These are phyloP conservation scores for Balansia obtecta DNA, from an alignment of 2,329 filamentous ascomycete genomes.

Conservation along the genomic window DNA sequence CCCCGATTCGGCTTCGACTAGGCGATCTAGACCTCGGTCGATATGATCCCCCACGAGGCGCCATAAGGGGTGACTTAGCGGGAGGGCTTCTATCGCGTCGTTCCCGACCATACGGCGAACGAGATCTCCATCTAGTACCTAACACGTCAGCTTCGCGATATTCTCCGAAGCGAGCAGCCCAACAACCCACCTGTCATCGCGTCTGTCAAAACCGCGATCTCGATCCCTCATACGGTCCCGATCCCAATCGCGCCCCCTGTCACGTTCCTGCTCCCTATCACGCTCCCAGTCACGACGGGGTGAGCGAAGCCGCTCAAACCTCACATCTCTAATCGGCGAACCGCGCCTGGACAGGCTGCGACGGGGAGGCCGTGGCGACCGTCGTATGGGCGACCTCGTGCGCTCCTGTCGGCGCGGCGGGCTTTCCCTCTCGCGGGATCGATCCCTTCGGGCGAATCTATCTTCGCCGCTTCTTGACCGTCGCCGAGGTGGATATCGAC, in stretches of 20 bases:
- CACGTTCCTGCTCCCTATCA: constrained; percentile 20
- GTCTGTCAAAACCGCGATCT: constrained; percentile 25
- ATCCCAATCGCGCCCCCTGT: constrained; percentile 19
- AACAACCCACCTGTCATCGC: constrained; percentile 26
- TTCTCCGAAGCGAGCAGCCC: not conserved
- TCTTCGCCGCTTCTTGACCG: constrained; percentile 30
- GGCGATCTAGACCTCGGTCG: constrained; percentile 39
- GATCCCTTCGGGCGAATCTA: constrained; percentile 26
- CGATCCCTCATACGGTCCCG: constrained; percentile 18
- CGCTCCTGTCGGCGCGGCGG: constrained; percentile 24
- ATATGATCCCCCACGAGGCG: constrained; percentile 30
- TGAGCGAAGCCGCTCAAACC: constrained; percentile 26
- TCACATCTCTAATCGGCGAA: constrained; percentile 23
- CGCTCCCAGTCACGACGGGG: constrained; percentile 24
- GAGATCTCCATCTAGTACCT: constrained; percentile 35
- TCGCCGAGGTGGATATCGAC: constrained; percentile 28
- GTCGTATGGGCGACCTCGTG: constrained; percentile 23
- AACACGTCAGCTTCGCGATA: constrained; percentile 9
- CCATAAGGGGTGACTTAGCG: constrained; percentile 16
- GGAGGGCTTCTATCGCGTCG: constrained; percentile 24
- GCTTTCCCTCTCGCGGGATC: constrained; percentile 28
- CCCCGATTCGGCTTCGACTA: constrained; percentile 30
- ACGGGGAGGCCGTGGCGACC: constrained; percentile 23
- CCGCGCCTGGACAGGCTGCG: constrained; percentile 25
- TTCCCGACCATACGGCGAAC: constrained; percentile 40